Percentiles rank a stretch among this genome's conserved stretches.
phyloP scores from a whole-genome alignment of 2,329 filamentous ascomycete species.

The Colletotrichum tropicale region DNA sequence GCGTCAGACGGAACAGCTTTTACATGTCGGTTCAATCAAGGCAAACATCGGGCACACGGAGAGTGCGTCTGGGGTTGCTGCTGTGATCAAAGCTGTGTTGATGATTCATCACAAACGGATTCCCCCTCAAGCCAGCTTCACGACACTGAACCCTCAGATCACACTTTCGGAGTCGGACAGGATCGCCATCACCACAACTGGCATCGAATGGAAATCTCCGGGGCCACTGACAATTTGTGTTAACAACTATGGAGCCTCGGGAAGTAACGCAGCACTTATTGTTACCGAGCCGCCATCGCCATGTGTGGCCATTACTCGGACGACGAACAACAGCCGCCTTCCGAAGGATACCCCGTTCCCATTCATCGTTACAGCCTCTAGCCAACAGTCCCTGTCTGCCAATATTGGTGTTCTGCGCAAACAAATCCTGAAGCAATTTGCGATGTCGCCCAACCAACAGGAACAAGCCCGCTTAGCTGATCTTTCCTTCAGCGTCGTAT shows the following conservation, averaged over 20 bases:
- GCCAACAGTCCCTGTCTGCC: not conserved
- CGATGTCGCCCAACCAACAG: not conserved
- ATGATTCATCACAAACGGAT: constrained; percentile 28
- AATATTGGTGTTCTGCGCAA: not conserved
- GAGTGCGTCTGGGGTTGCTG: constrained; percentile 26
- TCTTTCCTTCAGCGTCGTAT: not conserved
- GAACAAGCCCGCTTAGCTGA: not conserved
- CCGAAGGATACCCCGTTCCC: not conserved
- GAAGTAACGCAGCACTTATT: constrained; percentile 26
- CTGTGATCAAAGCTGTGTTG: constrained; percentile 26
- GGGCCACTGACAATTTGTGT: constrained; percentile 30
- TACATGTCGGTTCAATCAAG: constrained; percentile 3
- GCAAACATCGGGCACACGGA: constrained; percentile 48
- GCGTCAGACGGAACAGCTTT: not conserved
- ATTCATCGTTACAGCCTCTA: not conserved
- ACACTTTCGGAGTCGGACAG: not conserved
- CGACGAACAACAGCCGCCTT: not conserved
- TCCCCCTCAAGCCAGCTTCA: constrained; percentile 25
- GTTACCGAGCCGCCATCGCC: constrained; percentile 12
- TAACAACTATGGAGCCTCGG: constrained; percentile 39
- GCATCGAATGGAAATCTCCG: not conserved
- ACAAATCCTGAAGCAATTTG: not conserved
- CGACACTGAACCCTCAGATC: constrained; percentile 30
- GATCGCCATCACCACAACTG: not conserved
- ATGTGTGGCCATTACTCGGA: not conserved